phyloP scores from a whole-genome alignment of 345 rosid genomes.

The Salix viminalis region DNA sequence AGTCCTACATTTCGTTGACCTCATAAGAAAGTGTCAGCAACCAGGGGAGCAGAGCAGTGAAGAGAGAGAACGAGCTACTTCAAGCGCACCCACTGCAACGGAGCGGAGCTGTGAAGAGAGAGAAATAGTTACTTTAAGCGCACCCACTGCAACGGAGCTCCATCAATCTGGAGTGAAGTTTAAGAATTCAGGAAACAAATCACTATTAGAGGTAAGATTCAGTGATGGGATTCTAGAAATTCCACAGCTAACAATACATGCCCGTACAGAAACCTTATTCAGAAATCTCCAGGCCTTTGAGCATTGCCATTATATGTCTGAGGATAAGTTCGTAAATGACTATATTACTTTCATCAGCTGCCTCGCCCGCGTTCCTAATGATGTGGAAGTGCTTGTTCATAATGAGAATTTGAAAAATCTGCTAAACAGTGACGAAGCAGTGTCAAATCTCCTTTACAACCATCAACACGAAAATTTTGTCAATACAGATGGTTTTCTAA shows the following conservation, averaged over 20 bases:
- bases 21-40: no score
- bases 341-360: not conserved
- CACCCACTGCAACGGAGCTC: slow-evolving; percentile 1
- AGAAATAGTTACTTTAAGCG: no score
- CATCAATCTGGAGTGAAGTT: slow-evolving; percentile 14
- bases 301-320: not conserved
- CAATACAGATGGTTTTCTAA: accelerated
- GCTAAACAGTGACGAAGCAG: not conserved
- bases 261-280: not conserved
- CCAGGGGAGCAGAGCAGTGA: no score
- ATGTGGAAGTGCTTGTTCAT: slow-evolving; percentile 5
- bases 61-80: no score
- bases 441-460: no score
- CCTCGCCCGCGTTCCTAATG: not conserved
- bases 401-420: not conserved
- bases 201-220: slow-evolving; percentile 3
- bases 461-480: accelerated
- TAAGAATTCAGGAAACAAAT: not conserved
- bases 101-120: no score
- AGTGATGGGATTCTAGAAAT: slow-evolving; percentile 16
- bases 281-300: slow-evolving; percentile 19
- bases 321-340: not conserved
- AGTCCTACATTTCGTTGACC: no score
- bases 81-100: no score
- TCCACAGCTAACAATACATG: not conserved